Base-by-base conservation (phyloP, 345 rosid species). In the Boechera retrofracta region DNA sequence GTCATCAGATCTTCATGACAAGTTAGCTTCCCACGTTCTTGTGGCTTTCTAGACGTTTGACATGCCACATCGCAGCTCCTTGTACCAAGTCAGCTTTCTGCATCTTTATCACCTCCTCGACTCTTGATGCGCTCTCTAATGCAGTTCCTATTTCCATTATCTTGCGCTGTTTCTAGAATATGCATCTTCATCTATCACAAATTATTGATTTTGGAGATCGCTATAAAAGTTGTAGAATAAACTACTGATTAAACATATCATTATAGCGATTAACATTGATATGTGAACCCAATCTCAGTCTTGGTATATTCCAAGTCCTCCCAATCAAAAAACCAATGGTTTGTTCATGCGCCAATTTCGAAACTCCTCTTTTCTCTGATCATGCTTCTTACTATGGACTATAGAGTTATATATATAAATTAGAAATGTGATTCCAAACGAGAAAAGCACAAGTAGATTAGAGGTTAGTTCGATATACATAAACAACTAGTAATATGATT, bases 371-470 rank as follows among this genome's bases (percentile, higher is more conserved):
- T 32, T 57, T 15, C 10, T 32, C 39, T 32, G 24, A 55, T 13
- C 10, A 57, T 32, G 62, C 62, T 5, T 57, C 39, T 15, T n/a
- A 32, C 39, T 56, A 31, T 31, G 16, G 21, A 45, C 3, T 5
- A 10, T 36, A 10, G 38, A 13, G 39, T 55, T 2, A 55, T 57
- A 35, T 5, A 16, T 35, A 10, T 35, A 16, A 2, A 35, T 0
- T 61, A 36, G 7, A 16, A 26, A 49, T 28, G 60, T 48, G 58
- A 32, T 49, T 49, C 29, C 69, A 64, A 64, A 64, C 57, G 56
- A 58, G 71, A 71, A 47, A 71, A 59, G 6, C 16, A 33, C 36
- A 47, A 33, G 28, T 59, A 47, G 10, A 21, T 72, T 53, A 10
- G 15, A 13, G 49, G 28, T 36, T 48, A 48, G 6, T 59, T 48